phyloP scores from a whole-genome alignment of 2,329 filamentous ascomycete species.

The Ophiostoma sp. region DNA sequence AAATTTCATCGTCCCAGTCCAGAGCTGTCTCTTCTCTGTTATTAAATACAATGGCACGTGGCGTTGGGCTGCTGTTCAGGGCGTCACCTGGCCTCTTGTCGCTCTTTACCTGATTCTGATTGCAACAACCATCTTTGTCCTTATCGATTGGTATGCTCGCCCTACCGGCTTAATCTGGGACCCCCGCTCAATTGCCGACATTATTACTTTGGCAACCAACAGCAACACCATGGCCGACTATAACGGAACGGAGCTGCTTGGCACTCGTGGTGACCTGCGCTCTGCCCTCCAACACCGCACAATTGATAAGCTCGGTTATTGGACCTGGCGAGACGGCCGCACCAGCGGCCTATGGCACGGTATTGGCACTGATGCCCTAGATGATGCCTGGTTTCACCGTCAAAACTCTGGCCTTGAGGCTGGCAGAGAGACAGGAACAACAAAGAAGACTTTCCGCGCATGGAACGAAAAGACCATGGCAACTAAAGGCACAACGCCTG shows the following conservation, averaged over 20 bases:
- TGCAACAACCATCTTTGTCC: conserved; percentile 51
- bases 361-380: conserved; percentile 47
- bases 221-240: conserved; percentile 75
- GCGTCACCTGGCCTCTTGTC: conserved; percentile 72
- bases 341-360: conserved; percentile 68
- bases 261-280: conserved; percentile 47
- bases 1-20: conserved; percentile 74
- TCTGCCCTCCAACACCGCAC: conserved; percentile 51
- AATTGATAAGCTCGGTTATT: conserved; percentile 76
- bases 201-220: conserved; percentile 70
- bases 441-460: neutral
- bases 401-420: conserved; percentile 20
- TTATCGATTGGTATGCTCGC: conserved; percentile 59
- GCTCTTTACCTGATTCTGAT: conserved; percentile 66
- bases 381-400: conserved; percentile 23
- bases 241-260: conserved; percentile 59
- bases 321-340: conserved; percentile 62
- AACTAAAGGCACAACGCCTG: neutral
- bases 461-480: conserved; percentile 18
- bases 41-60: conserved; percentile 53
- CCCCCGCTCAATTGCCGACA: conserved; percentile 71
- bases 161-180: conserved; percentile 82
- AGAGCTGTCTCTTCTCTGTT: conserved; percentile 69
- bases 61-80: conserved; percentile 75
- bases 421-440: neutral